Evolutionary conservation across 1,284 basidiomycete genomes (phyloP), one percentile per base, ranked within the genome.

Genomic region (Takashimella koratensis): DNA sequence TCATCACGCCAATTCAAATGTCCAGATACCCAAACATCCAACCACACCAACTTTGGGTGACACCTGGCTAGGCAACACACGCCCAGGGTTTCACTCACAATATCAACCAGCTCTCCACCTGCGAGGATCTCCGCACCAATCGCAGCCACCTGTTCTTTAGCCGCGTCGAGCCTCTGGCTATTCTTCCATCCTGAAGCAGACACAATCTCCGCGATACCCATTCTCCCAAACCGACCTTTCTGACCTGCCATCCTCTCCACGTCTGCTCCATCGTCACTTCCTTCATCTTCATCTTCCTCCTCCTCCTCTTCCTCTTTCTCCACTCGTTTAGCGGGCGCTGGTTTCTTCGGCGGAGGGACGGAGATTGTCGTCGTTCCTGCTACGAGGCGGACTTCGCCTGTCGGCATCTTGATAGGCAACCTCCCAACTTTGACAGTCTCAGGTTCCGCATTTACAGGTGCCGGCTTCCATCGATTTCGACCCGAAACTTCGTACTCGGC

Each of bases 71-170:
- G n/a, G n/a, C n/a, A n/a, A n/a, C n/a, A n/a, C n/a, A n/a, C n/a
- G n/a, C n/a, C n/a, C n/a, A n/a, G n/a, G n/a, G n/a, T n/a, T n/a
- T 13, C 3, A 65, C 76, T 67, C 47, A 77, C 78, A 36, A 71
- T 72, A 58, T 76, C 73, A 24, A 79, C 60, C 36, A 79, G 60
- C 60, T 79, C 78, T 54, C 74, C 74, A 62, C 94, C 91, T 24
- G 86, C 82, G 52, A 93, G 78, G 54, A 95, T 89, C 63, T 94
- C 91, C 65, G 94, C 88, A 74, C 93, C 91, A 45, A 93, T 83
- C 25, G 81, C 79, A 2, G 91, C 91, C 54, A 95, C 88, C 73
- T 95, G 90, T 68, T 92, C 89, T 66, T 94, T 93, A 20, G 91
- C 91, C 47, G 80, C 81, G 57, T 86, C 85, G 63, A 94, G 80